A percentile compares a stretch with the other conserved stretches of the same genome.
These are phyloP conservation scores for Bruguiera hainesii DNA, from an alignment of 441 rosid genomes.

Conservation along the genomic window DNA sequence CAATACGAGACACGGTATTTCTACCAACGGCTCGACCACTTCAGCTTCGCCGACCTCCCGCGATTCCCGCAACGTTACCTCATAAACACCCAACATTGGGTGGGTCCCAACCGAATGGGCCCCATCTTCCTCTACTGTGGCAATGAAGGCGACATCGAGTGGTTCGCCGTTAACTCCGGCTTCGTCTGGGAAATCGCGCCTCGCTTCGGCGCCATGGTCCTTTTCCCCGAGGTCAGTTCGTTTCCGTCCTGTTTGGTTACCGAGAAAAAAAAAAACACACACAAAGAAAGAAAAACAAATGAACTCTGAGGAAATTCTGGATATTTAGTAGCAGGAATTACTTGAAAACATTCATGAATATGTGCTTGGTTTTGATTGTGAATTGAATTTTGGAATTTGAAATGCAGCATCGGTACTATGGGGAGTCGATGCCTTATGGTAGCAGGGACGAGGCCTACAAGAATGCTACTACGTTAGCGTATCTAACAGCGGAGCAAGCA, in stretches of 20 bases:
- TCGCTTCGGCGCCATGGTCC: constrained; percentile 69
- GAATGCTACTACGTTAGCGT: constrained; percentile 62
- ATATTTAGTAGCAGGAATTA: background rate
- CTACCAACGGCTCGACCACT: constrained; percentile 69
- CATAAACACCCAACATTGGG: constrained; percentile 66
- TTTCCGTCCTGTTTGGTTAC: background rate
- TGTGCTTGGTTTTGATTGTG: background rate
- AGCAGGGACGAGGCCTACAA: constrained; percentile 60
- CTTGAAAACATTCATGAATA: background rate
- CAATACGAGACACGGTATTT: constrained; percentile 63
- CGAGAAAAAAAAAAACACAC: background rate
- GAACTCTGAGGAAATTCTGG: too few species aligned
- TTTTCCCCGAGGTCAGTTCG: constrained; percentile 71
- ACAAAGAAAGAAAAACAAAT: too few species aligned
- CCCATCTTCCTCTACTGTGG: constrained; percentile 91
- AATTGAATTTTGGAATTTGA: background rate
- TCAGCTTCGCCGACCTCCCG: constrained; percentile 73
- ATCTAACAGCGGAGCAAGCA: constrained; percentile 85
- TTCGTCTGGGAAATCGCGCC: constrained; percentile 87
- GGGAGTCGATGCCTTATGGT: constrained; percentile 82
- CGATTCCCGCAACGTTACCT: constrained; percentile 72
- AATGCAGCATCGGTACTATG: constrained; percentile 80
- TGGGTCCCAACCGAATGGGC: constrained; percentile 47
- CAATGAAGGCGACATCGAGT: constrained; percentile 84
- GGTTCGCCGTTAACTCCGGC: constrained; percentile 82